Evolutionary conservation across 768 basidiomycete species (phyloP).

Genomic region (Leucocoprinus leucothites): DNA sequence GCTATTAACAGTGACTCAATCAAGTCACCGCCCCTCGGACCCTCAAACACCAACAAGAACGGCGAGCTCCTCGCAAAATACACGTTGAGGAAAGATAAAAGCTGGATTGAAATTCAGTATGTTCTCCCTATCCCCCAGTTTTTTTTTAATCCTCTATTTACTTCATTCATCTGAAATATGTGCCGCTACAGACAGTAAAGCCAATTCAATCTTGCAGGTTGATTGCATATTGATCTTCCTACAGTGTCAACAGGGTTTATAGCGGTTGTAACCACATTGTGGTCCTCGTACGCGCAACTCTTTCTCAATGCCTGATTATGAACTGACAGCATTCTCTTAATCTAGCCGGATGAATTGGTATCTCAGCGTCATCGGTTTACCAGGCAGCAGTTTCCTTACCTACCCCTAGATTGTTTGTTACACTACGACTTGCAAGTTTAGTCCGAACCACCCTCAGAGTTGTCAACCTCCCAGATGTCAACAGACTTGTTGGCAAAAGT

Average conservation of each 20-base stretch:
- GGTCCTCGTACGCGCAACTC: not conserved
- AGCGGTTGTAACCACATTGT: not conserved
- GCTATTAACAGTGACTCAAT: constrained; percentile 7
- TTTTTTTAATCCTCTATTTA: not conserved
- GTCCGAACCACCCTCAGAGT: constrained; percentile 6
- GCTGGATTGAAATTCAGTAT: not conserved
- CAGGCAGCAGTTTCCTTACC: not conserved
- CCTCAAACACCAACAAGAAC: constrained; percentile 6
- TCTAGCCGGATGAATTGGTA: constrained; percentile 1
- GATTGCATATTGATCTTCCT: not conserved
- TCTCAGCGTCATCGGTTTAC: not conserved
- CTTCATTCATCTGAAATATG: not conserved
- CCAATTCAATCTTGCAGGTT: not conserved
- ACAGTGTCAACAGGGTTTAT: constrained; percentile 1
- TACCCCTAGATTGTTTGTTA: constrained; percentile 8
- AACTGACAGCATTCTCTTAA: not conserved
- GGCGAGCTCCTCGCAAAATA: not conserved
- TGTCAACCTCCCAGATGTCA: constrained; percentile 7
- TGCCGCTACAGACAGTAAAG: constrained; percentile 9
- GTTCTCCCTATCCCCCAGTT: not conserved
- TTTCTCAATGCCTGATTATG: not conserved
- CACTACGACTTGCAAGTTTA: constrained; percentile 9
- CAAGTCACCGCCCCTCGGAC: constrained; percentile 2
- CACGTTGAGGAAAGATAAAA: constrained; percentile 1
- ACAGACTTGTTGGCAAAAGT: constrained; percentile 13